Percentiles rank a stretch among this genome's conserved stretches.
phyloP scores from a whole-genome alignment of 1,139 yeast species.

The Taphrina populina region DNA sequence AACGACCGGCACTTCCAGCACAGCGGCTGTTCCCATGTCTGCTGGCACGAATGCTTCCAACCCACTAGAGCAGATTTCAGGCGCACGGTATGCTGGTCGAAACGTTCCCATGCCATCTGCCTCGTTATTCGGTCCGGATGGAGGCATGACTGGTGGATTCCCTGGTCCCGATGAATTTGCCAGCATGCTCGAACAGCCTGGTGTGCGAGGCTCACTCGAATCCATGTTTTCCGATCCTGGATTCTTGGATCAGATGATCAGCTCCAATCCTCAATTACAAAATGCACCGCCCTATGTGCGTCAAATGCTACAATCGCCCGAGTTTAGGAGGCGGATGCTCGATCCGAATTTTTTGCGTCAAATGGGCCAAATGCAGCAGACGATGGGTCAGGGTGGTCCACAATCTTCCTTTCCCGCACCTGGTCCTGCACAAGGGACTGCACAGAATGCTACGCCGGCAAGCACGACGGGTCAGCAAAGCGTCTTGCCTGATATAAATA shows the following conservation, averaged over 20 bases:
- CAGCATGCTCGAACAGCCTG: slow-evolving; percentile 41
- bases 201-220: slow-evolving; percentile 59
- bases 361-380: slow-evolving; percentile 71
- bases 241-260: slow-evolving; percentile 75
- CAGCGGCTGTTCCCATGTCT: slow-evolving; percentile 54
- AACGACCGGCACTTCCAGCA: slow-evolving; percentile 45
- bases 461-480: slow-evolving; percentile 41
- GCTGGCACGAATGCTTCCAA: slow-evolving; percentile 88
- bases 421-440: slow-evolving; percentile 30
- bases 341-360: slow-evolving; percentile 60
- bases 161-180: slow-evolving; percentile 68
- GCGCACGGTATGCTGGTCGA: slow-evolving; percentile 93
- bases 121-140: slow-evolving; percentile 91
- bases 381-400: slow-evolving; percentile 47
- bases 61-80: slow-evolving; percentile 86
- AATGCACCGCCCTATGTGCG: slow-evolving; percentile 70
- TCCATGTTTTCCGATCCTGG: slow-evolving; percentile 70
- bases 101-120: slow-evolving; percentile 77
- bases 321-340: slow-evolving; percentile 72
- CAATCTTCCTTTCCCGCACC: slow-evolving; percentile 39
- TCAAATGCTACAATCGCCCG: slow-evolving; percentile 78
- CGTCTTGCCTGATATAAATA: slow-evolving; percentile 36
- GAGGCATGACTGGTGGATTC: slow-evolving; percentile 57
- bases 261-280: slow-evolving; percentile 73
- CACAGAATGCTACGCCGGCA: slow-evolving; percentile 57